phyloP scores from a whole-genome alignment of 306 rosid species.

The Prosopis cineraria region DNA sequence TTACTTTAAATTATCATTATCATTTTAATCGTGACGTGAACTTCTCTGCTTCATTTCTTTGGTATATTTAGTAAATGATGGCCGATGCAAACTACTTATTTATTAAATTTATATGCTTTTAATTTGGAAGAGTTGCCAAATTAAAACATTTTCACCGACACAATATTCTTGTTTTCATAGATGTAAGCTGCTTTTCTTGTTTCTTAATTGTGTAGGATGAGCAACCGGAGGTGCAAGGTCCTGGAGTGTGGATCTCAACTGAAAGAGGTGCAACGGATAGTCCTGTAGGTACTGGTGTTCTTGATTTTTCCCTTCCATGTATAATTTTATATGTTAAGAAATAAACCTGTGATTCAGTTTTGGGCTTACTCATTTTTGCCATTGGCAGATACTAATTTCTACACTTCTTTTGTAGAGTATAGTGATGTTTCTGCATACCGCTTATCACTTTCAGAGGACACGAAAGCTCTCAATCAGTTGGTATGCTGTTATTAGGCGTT shows the following conservation, averaged over 20 bases:
- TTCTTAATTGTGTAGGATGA: slow-evolving; percentile 64
- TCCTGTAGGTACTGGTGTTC: slow-evolving; percentile 67
- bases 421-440: slow-evolving; percentile 93
- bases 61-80: slow-evolving; percentile 12
- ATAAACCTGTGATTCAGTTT: slow-evolving; percentile 16
- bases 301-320: not conserved
- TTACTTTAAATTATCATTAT: not conserved
- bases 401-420: slow-evolving; percentile 61
- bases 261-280: slow-evolving; percentile 88
- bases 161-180: slow-evolving; percentile 22
- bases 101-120: slow-evolving; percentile 14
- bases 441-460: slow-evolving; percentile 92
- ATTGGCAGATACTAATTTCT: slow-evolving; percentile 9
- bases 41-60: not conserved
- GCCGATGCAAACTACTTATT: slow-evolving; percentile 18
- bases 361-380: slow-evolving; percentile 2
- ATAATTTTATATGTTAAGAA: not conserved
- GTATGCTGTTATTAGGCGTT: slow-evolving; percentile 47
- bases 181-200: slow-evolving; percentile 14
- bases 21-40: not conserved
- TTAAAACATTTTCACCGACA: slow-evolving; percentile 21
- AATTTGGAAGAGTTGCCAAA: slow-evolving; percentile 11
- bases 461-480: slow-evolving; percentile 95
- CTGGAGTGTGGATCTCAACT: slow-evolving; percentile 86
- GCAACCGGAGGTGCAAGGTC: slow-evolving; percentile 93